Evolutionary conservation across 192 early-diverging fungal genomes (phyloP), one percentile per base, ranked within the genome.

Genomic region (Coemansia reversa): DNA sequence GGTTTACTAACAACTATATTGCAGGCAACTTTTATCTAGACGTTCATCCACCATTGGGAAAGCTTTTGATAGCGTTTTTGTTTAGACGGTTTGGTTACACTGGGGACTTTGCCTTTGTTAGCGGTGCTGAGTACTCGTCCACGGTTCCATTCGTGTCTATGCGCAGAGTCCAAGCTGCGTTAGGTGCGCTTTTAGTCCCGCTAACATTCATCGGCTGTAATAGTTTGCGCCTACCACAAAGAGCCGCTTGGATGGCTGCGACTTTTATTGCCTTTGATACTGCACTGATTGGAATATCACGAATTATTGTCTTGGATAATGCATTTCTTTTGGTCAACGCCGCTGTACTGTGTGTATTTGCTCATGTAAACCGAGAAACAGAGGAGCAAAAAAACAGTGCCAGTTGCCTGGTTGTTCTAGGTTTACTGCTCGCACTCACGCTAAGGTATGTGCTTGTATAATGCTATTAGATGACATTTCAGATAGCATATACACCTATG

Each of bases 41-140:
- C 78, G 97, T 98, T 0, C 97, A 98, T 71, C 96, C 95, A 29
- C 96, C 96, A 0, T 75, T 98, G 30, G 90, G 86, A 48, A 91
- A 90, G 72, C 86, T 91, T 62, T 63, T 91, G 4, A 70, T 88
- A 23, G 85, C 86, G 1, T 49, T 89, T 25, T 59, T 92, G 4
- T 94, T 92, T 22, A 42, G 82, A 1, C 32, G 93, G 12, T 89
- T 86, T 12, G 88, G 91, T 1, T 93, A 90, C 72, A 74, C 90
- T 71, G 93, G 93, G 6, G 75, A 75, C 0, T 96, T 94, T 70
- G 79, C 81, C 3, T 98, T 97, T 74, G 88, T 89, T 7, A 92
- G 90, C 8, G 91, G 91, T 18, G 56, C 74, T 0, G 56, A 56
- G 18, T 98, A 95, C 69, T 94, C 96, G 29, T 78, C 87, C 27